Percentiles rank a stretch among this genome's conserved stretches.
Evolutionary conservation across 495 filamentous ascomycete species (phyloP).

Genomic region (Choiromyces venosus): DNA sequence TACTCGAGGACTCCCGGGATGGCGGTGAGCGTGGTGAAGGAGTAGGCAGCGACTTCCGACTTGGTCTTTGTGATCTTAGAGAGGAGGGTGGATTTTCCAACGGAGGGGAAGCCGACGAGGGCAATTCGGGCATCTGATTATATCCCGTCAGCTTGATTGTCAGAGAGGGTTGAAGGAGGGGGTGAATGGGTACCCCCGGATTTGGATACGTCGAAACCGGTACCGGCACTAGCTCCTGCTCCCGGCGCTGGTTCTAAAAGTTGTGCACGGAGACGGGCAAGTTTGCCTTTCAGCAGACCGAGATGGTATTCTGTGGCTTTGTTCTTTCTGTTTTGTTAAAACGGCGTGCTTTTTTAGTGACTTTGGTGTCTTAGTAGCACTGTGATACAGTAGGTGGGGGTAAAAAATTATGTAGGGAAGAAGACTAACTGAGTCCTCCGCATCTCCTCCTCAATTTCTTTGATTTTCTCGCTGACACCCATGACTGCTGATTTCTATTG

Average conservation of each 20-base stretch:
- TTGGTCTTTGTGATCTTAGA: constrained; percentile 99
- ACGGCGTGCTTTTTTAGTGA: constrained; percentile 13
- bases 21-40: constrained; percentile 95
- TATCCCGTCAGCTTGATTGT: constrained; percentile 12
- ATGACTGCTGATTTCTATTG: constrained; percentile 55
- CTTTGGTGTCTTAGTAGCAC: constrained; percentile 54
- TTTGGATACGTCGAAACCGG: constrained; percentile 95
- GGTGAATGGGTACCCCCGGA: constrained; percentile 51
- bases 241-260: constrained; percentile 86
- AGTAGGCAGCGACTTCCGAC: constrained; percentile 91
- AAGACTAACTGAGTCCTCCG: constrained; percentile 67
- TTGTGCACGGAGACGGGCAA: constrained; percentile 89
- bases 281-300: constrained; percentile 96
- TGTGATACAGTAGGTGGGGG: constrained; percentile 1
- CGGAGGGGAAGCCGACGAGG: constrained; percentile 94
- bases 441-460: constrained; percentile 99
- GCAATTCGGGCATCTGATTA: constrained; percentile 80
- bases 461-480: constrained; percentile 99
- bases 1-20: constrained; percentile 98
- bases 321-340: constrained; percentile 58
- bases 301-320: constrained; percentile 99
- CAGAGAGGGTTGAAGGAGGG: background rate
- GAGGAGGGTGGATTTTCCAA: constrained; percentile 97
- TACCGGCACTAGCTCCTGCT: constrained; percentile 61
- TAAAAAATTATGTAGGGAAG: background rate